Percentiles rank a stretch among this genome's conserved stretches.
Conservation (phyloP, 1,284 basidiomycete species). For the Peniophora sp. region DNA sequence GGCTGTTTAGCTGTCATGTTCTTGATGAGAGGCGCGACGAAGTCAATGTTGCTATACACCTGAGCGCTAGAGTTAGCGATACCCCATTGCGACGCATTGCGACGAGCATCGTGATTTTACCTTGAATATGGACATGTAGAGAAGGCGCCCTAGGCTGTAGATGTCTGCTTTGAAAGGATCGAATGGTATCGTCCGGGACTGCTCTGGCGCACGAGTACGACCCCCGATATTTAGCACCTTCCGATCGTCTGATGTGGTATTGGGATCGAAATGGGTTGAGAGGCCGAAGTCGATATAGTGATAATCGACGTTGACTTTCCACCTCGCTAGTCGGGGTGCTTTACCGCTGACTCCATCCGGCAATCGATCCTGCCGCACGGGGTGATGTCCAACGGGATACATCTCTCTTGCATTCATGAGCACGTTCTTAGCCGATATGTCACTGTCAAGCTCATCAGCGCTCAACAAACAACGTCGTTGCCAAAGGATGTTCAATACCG, state of each 20-base stretch:
- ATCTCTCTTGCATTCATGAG: slow-evolving; percentile 17
- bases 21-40: background rate
- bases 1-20: background rate
- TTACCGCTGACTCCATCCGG: slow-evolving; percentile 1
- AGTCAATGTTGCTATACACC: background rate
- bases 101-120: no score
- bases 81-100: no score
- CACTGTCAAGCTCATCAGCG: slow-evolving; percentile 11
- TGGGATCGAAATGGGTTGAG: background rate
- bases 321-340: slow-evolving; percentile 7
- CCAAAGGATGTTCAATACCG: slow-evolving; percentile 9
- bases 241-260: background rate
- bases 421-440: slow-evolving; percentile 15
- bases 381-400: slow-evolving; percentile 17
- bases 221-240: background rate
- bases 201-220: background rate
- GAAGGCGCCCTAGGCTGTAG: background rate
- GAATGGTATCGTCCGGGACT: background rate
- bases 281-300: background rate
- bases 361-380: slow-evolving; percentile 2
- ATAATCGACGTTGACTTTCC: background rate
- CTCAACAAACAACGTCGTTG: no score
- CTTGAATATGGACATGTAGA: background rate
- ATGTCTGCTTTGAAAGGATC: background rate
- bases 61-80: no score